Evolutionary conservation across 2,329 filamentous ascomycete species (phyloP), one percentile per base, ranked within the genome.

Genomic region (Remersonia thermophila): DNA sequence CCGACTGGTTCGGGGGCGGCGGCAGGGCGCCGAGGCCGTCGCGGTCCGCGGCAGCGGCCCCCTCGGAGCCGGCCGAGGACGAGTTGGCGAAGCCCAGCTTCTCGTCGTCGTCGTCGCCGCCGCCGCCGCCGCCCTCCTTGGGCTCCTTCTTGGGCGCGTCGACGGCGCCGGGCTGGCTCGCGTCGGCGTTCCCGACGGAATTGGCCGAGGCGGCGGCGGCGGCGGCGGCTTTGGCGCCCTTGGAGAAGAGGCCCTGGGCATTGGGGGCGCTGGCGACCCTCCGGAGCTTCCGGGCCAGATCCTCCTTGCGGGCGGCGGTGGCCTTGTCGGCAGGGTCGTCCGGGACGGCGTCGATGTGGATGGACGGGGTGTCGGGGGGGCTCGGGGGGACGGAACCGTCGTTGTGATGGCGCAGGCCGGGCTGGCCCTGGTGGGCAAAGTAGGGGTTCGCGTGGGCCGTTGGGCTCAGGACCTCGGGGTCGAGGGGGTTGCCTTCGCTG

Each of bases 191-290:
- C 32, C 31, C 43, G 27, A 31, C 33, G 14, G 18, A 31, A 14
- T 25, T 25, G 17, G 7, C 16, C 26, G 16, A 9, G 20, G 11
- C 37, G 37, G 66, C 16, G 31, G 16, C 13, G 20, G 11, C 37
- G 37, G 66, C 70, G 46, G 66, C 67, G 28, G 61, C 62, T 47
- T 75, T 71, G 30, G 67, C 62, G 32, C 63, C 62, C 46, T 71
- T 73, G 50, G 64, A 62, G 51, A 98, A 96, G 25, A 96, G 65
- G 15, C 89, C 91, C 59, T 98, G 91, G 15, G 89, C 85, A 65
- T 98, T 98, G 27, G 91, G 91, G 34, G 91, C 91, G 55, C 89
- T 96, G 37, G 91, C 91, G 37, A 98, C 91, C 55, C 89, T 78
- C 55, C 91, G 77, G 55, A 98, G 65, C 58, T 95, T 94, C 54